Conservation (phyloP, 257 asterid species). For the Euphrasia confusa region DNA sequence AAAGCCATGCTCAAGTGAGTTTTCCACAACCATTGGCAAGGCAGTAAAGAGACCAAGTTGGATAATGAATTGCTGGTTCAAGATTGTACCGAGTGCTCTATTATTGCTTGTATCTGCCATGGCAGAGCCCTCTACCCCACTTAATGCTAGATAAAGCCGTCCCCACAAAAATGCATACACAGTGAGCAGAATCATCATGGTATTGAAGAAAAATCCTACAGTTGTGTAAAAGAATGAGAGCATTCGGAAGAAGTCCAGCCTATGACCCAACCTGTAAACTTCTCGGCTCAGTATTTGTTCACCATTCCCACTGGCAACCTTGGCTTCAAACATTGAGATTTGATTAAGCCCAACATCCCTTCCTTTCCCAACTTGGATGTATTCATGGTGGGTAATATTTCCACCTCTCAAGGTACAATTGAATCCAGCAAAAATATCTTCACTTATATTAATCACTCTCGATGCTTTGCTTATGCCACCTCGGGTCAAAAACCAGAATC, state of each 20-base stretch:
- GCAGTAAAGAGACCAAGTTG: slow-evolving; percentile 95
- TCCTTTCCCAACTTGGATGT: slow-evolving; percentile 98
- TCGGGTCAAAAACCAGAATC: slow-evolving; percentile 97
- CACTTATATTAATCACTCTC: slow-evolving; percentile 90
- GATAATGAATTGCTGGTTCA: slow-evolving; percentile 97
- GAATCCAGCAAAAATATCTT: slow-evolving; percentile 98
- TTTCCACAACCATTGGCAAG: slow-evolving; percentile 92
- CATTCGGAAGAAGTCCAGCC: slow-evolving; percentile 97
- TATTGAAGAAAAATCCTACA: slow-evolving; percentile 92
- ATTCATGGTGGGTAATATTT: slow-evolving; percentile 93
- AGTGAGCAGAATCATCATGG: slow-evolving; percentile 90
- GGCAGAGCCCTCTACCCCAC: slow-evolving; percentile 80
- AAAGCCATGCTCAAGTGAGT: slow-evolving; percentile 95
- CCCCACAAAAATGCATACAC: slow-evolving; percentile 98
- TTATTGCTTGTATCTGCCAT: slow-evolving; percentile 46
- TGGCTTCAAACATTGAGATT: slow-evolving; percentile 95
- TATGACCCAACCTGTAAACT: slow-evolving; percentile 93
- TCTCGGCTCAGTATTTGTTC: slow-evolving; percentile 95
- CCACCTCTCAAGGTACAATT: slow-evolving; percentile 98
- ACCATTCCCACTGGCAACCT: slow-evolving; percentile 98
- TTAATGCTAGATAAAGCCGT: slow-evolving; percentile 89
- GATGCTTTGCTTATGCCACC: slow-evolving; percentile 99
- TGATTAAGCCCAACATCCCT: slow-evolving; percentile 98
- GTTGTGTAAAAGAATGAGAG: slow-evolving; percentile 95
- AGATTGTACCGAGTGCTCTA: slow-evolving; percentile 85